A percentile compares a stretch with the other conserved stretches of the same genome.
These are phyloP conservation scores for Podospora anserina DNA, from an alignment of 495 filamentous ascomycete species.

Conservation along the genomic window DNA sequence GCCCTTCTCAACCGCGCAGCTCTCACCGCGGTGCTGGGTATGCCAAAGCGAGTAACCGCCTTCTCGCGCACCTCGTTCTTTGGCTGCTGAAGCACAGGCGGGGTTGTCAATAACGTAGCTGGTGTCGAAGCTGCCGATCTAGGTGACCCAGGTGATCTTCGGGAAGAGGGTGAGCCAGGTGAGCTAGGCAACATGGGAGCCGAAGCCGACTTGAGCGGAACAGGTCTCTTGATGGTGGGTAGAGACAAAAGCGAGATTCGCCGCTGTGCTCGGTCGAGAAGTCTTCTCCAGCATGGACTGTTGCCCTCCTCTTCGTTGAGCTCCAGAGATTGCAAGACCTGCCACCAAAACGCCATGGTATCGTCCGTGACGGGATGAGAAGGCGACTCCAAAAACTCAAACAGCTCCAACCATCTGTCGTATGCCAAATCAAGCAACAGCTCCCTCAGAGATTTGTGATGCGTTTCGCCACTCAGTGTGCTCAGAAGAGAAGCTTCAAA, in stretches of 20 bases:
- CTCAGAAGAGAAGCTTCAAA: not conserved
- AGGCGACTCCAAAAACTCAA: constrained; percentile 29
- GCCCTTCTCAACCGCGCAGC: not conserved
- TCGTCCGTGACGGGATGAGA: not conserved
- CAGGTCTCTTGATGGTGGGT: not conserved
- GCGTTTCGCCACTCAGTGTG: not conserved
- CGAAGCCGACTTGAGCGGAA: not conserved
- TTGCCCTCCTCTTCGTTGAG: constrained; percentile 23
- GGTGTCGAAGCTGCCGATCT: not conserved
- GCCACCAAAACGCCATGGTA: constrained; percentile 26
- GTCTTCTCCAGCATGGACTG: constrained; percentile 21
- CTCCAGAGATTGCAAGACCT: constrained; percentile 34
- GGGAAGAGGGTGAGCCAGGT: not conserved
- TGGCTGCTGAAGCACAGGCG: not conserved
- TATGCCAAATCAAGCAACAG: not conserved
- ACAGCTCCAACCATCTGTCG: constrained; percentile 37
- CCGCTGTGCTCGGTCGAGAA: constrained; percentile 30
- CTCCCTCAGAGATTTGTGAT: not conserved
- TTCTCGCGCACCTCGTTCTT: not conserved
- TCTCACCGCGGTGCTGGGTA: constrained; percentile 8
- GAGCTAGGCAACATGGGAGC: not conserved
- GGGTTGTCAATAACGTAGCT: not conserved
- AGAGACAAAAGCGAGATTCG: constrained; percentile 24
- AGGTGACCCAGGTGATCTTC: not conserved
- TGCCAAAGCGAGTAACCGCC: not conserved